Base-by-base conservation (phyloP, 73 alveolate genomes). In the Paramecium pentaurelia region DNA sequence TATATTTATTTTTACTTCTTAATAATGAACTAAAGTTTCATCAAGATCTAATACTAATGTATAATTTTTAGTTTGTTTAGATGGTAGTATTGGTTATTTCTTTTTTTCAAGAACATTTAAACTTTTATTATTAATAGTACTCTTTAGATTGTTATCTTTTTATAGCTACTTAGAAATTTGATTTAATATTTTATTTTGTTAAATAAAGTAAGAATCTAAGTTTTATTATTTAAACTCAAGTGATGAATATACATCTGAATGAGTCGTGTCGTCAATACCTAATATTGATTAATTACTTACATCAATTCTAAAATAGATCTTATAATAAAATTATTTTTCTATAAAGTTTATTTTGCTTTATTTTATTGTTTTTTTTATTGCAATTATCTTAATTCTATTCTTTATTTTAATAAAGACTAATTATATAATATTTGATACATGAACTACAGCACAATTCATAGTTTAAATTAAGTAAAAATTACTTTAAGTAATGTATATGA, bases 261-360 rank as follows among this genome's bases (percentile, higher is more conserved):
- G 44, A 42, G 36, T 80, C 47, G 91, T 44, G 91, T 80, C 91
- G 91, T 80, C 91, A 80, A 80, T 80, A 42, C 91, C 58, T 80
- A 25, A 45, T 80, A 80, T 80, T 80, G 91, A 80, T 80, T 11
- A 18, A 2, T 80, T 44, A 49, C 75, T 80, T 80, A 80, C 91
- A 80, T 80, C 30, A 80, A 80, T 80, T 80, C 91, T n/a, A 80
- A 44, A 42, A 80, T 42, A 10, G 91, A 80, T 25, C 91, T 80
- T 44, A 80, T 80, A 16, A 80, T 80, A 80, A 32, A 80, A 36
- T 80, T 80, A 42, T 80, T 80, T 49, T 80, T 80, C 32, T 80
- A 80, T 44, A 80, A 45, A 5, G 77, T 14, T 25, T 80, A n/a
- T 47, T 47, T 80, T 10, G 75, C 91, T 47, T 49, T 80, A 10